These are phyloP conservation scores for Irpex lacteus DNA, from an alignment of 1,284 basidiomycete species.

Conservation along the genomic window DNA sequence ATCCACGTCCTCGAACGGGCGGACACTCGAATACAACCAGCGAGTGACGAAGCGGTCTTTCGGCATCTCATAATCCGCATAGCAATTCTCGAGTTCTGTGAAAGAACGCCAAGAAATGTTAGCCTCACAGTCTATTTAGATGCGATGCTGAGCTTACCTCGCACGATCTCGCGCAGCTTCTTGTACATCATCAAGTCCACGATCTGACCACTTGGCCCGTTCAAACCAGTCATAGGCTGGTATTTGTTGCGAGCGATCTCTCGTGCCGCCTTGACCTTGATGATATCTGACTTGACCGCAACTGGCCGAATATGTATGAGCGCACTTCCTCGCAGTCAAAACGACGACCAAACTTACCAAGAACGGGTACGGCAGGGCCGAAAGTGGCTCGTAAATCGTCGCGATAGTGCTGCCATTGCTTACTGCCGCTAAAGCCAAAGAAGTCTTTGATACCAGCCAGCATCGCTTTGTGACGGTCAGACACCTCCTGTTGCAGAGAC, in stretches of 20 bases:
- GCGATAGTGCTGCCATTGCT: neutral
- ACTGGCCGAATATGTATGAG: neutral
- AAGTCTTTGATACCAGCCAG: neutral
- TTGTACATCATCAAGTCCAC: conserved; percentile 3
- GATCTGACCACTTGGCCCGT: neutral
- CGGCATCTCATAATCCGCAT: conserved; percentile 1
- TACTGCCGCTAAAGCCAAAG: neutral
- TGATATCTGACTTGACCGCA: conserved; percentile 4
- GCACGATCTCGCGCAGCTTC: conserved; percentile 7
- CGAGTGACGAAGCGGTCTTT: neutral
- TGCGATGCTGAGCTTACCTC: conserved; percentile 6
- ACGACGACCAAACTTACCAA: conserved; percentile 1
- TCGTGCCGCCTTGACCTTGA: neutral
- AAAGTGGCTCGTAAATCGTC: neutral
- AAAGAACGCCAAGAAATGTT: too few relatives aligned
- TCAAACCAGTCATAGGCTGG: neutral
- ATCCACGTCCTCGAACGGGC: neutral
- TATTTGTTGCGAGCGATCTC: neutral
- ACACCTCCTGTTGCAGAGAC: neutral
- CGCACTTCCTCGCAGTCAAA: neutral
- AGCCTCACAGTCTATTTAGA: too few relatives aligned
- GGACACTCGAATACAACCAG: neutral
- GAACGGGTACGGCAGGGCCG: conserved; percentile 6
- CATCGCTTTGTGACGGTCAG: neutral
- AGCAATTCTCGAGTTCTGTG: conserved; percentile 5